Conservation (phyloP, 1,284 basidiomycete genomes). For the Pascua guehoae region DNA sequence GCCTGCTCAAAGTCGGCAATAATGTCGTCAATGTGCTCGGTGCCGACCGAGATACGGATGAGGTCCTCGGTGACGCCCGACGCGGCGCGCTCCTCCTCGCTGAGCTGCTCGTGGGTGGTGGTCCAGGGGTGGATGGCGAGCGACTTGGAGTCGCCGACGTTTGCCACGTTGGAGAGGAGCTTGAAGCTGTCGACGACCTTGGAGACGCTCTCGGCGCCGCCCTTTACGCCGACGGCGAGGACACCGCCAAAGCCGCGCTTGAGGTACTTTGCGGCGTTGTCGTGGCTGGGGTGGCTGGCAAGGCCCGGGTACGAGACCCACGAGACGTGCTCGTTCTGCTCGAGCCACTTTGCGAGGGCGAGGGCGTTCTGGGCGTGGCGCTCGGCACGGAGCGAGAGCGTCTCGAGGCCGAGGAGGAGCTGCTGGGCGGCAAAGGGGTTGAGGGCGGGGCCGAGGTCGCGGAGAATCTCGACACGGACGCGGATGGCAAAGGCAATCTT, state of each 20-base stretch:
- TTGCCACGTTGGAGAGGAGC: slow-evolving; percentile 71
- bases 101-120: slow-evolving; percentile 61
- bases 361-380: slow-evolving; percentile 24
- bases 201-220: slow-evolving; percentile 60
- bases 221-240: slow-evolving; percentile 76
- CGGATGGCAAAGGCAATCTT: slow-evolving; percentile 50
- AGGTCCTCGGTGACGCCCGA: slow-evolving; percentile 76
- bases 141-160: slow-evolving; percentile 74
- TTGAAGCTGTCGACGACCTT: slow-evolving; percentile 69
- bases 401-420: slow-evolving; percentile 81
- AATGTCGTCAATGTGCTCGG: slow-evolving; percentile 79
- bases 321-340: slow-evolving; percentile 55
- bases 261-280: slow-evolving; percentile 60
- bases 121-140: slow-evolving; percentile 76
- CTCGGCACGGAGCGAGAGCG: slow-evolving; percentile 66
- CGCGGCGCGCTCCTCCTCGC: slow-evolving; percentile 61
- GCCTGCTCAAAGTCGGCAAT: slow-evolving; percentile 77
- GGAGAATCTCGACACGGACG: slow-evolving; percentile 54
- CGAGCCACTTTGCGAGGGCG: slow-evolving; percentile 58
- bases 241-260: slow-evolving; percentile 67
- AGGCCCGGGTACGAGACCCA: slow-evolving; percentile 85
- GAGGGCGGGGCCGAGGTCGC: slow-evolving; percentile 70
- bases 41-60: slow-evolving; percentile 74
- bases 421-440: slow-evolving; percentile 82
- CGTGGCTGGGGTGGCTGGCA: slow-evolving; percentile 61